Conservation (phyloP, 176 grass and related monocot genomes). For the Poa pratensis region DNA sequence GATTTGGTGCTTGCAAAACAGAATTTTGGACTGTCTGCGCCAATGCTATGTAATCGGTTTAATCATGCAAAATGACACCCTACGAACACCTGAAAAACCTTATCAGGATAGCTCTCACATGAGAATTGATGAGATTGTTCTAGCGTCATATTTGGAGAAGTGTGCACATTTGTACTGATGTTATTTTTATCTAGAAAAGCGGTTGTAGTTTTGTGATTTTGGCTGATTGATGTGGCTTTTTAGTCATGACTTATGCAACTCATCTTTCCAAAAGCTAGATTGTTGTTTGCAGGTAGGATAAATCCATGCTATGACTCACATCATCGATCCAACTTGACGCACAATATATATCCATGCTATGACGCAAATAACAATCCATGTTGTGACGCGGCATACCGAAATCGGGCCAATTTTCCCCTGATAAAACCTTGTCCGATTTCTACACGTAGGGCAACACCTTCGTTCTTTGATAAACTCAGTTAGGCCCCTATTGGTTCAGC, state of each 20-base stretch:
- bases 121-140: neutral
- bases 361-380: neutral
- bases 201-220: neutral
- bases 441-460: too few relatives aligned
- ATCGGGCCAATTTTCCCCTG: neutral
- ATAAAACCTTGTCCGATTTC: too few relatives aligned
- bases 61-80: neutral
- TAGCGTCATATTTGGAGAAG: neutral
- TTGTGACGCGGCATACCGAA: neutral
- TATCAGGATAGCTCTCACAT: neutral
- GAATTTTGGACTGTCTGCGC: neutral
- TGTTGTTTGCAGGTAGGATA: neutral
- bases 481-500: too few relatives aligned
- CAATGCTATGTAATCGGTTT: neutral
- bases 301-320: constrained; percentile 18
- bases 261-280: neutral
- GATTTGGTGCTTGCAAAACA: constrained; percentile 35
- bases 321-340: neutral
- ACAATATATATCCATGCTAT: neutral
- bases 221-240: neutral
- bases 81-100: neutral
- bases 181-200: neutral
- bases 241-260: neutral
- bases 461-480: too few relatives aligned
- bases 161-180: neutral